phyloP scores from a whole-genome alignment of 305 asterid genomes.

The Fraxinus platypoda region DNA sequence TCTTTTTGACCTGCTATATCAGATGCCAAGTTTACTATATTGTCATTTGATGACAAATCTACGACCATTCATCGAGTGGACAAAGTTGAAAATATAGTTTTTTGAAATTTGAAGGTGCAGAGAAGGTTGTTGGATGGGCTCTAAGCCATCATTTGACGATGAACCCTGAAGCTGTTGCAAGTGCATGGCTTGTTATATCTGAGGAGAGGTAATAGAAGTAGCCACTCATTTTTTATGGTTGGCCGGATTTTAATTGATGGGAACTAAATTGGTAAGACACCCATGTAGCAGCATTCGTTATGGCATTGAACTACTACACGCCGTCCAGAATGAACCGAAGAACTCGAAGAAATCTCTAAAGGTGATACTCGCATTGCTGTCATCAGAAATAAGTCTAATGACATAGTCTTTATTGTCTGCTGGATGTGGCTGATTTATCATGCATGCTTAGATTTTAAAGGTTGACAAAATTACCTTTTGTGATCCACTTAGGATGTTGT shows the following conservation, averaged over 20 bases:
- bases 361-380: slow-evolving; percentile 36
- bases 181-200: slow-evolving; percentile 45
- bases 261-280: slow-evolving; percentile 16
- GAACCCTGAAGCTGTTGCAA: slow-evolving; percentile 47
- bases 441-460: slow-evolving; percentile 7
- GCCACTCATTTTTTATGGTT: slow-evolving; percentile 20
- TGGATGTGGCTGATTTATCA: slow-evolving; percentile 11
- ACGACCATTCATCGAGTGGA: slow-evolving; percentile 6
- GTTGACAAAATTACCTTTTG: slow-evolving; percentile 14
- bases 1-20: not conserved
- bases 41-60: slow-evolving; percentile 6
- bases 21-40: slow-evolving; percentile 2
- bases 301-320: slow-evolving; percentile 55
- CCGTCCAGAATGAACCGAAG: slow-evolving; percentile 59
- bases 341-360: slow-evolving; percentile 63
- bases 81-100: slow-evolving; percentile 14
- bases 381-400: slow-evolving; percentile 14
- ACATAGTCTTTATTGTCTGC: not conserved
- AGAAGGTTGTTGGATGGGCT: slow-evolving; percentile 78
- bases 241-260: slow-evolving; percentile 14
- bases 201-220: slow-evolving; percentile 50
- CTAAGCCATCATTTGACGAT: slow-evolving; percentile 59
- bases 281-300: slow-evolving; percentile 53
- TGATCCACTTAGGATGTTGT: slow-evolving; percentile 44
- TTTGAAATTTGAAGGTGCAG: slow-evolving; percentile 55